Base-by-base conservation (phyloP, 2,329 filamentous ascomycete genomes). In the Fusarium sp. region DNA sequence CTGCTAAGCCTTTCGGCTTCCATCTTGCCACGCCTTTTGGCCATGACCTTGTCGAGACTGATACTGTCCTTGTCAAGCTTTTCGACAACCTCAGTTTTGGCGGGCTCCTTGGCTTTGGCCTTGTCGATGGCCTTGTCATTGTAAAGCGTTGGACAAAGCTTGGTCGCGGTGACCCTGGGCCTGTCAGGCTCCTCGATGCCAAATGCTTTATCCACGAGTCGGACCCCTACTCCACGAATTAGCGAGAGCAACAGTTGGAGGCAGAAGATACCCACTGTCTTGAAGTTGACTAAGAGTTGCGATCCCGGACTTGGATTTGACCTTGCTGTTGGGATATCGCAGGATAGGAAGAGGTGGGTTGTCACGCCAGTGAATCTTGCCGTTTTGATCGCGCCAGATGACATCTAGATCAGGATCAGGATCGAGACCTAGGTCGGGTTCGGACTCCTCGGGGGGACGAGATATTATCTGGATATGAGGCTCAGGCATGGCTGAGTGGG, bases 301-400 rank as follows among this genome's bases (percentile, higher is more conserved):
- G 6, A n/a, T 5, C 13, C 5, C 25, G 4, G 47, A 4, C 48
- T 43, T 43, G 18, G 27, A 17, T 51, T 21, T 20, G 5, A 10
- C 48, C 15, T 43, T 51, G 25, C 36, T 51, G 4, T 31, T 51
- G 9, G 48, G 48, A 8, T 51, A 51, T 43, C 48, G 48, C 3
- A 43, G 14, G 0, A 31, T 43, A 2, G 48, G 48, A 31, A 43
- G 6, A 0, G 18, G 20, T 14, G 15, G 35, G 8, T 31, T 31
- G 4, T 51, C 11, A 13, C 18, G 36, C 27, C 41, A 51, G 8
- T 51, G 41, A 31, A 51, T 31, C 36, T 51, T 51, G 20, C 48
- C 48, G 11, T 29, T 11, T 2, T n/a, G 9, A 15, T 43, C 48
- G 11, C 48, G 25, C 36, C 48, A 51, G 6, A 51, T 17, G 23